Evolutionary conservation across 495 filamentous ascomycete species (phyloP).

Genomic region (Amphirosellinia nigrospora): DNA sequence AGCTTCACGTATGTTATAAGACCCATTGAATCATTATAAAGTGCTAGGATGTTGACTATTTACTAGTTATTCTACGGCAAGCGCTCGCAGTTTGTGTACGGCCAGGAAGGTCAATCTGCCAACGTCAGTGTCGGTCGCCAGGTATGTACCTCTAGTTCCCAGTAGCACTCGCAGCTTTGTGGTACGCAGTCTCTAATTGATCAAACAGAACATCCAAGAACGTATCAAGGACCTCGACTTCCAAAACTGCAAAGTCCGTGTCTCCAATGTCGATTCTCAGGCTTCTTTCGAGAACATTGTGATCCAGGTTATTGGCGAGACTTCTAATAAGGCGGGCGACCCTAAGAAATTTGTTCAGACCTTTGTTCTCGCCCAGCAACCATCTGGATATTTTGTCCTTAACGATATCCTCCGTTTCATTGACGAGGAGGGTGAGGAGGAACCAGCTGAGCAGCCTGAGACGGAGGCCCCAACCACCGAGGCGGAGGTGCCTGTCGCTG

Average conservation of each 20-base stretch:
- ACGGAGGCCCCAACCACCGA: constrained; percentile 50
- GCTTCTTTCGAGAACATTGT: constrained; percentile 90
- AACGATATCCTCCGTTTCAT: constrained; percentile 98
- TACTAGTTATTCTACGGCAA: constrained; percentile 79
- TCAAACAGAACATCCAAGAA: constrained; percentile 81
- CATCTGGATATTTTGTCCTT: constrained; percentile 95
- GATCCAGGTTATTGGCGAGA: constrained; percentile 96
- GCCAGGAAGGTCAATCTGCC: constrained; percentile 84
- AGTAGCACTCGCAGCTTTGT: constrained; percentile 1
- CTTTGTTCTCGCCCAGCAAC: constrained; percentile 96
- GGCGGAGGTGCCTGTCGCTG: constrained; percentile 53
- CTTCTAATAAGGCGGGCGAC: constrained; percentile 87
- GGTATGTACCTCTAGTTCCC: constrained; percentile 60
- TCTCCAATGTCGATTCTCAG: constrained; percentile 97
- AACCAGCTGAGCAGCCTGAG: constrained; percentile 48
- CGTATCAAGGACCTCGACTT: constrained; percentile 91
- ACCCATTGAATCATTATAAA: neutral
- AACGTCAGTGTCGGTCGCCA: constrained; percentile 81
- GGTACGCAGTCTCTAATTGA: constrained; percentile 26
- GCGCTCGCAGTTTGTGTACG: constrained; percentile 80
- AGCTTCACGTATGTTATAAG: constrained; percentile 74
- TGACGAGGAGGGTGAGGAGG: constrained; percentile 74
- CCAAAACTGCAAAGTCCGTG: constrained; percentile 97
- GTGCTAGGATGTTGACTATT: neutral
- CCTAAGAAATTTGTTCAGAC: constrained; percentile 97